Evolutionary conservation across 2,329 filamentous ascomycete species (phyloP).

Genomic region (Ceratocystiopsis sp.): DNA sequence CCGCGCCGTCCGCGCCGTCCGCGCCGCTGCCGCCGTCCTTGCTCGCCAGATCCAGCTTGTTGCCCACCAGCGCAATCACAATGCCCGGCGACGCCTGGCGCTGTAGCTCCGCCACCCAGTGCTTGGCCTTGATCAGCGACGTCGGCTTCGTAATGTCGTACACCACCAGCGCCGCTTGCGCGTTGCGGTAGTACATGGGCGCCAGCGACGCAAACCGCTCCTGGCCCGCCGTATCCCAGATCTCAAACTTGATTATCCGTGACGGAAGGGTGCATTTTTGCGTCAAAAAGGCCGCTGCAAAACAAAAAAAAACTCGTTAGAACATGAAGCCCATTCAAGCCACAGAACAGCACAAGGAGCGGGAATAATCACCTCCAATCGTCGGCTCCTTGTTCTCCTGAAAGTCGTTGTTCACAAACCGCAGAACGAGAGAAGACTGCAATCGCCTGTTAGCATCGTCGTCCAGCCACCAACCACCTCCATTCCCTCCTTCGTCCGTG

Average conservation of each 20-base stretch:
- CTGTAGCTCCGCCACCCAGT: conserved; percentile 97
- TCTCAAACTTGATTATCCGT: conserved; percentile 83
- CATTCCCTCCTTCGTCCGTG: too few relatives aligned
- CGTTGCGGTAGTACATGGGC: conserved; percentile 99
- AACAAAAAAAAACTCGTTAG: conserved; percentile 3
- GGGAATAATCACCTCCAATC: conserved; percentile 63
- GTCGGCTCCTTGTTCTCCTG: conserved; percentile 99
- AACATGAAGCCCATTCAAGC: not conserved
- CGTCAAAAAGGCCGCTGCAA: conserved; percentile 79
- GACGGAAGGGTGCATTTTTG: conserved; percentile 96
- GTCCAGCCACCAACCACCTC: too few relatives aligned
- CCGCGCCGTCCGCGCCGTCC: conserved; percentile 20
- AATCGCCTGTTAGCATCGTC: too few relatives aligned
- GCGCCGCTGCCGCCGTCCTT: conserved; percentile 33
- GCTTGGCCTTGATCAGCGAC: conserved; percentile 89
- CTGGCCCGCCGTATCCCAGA: conserved; percentile 97
- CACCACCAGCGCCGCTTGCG: conserved; percentile 90
- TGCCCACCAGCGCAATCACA: conserved; percentile 90
- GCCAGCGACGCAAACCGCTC: conserved; percentile 93
- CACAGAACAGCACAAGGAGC: not conserved
- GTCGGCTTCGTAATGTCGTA: conserved; percentile 97
- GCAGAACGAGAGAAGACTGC: conserved; percentile 88
- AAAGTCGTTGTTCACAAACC: conserved; percentile 99
- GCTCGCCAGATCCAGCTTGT: conserved; percentile 81
- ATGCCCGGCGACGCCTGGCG: conserved; percentile 91